Percentiles rank a stretch among this genome's conserved stretches.
phyloP scores from a whole-genome alignment of 345 rosid species.

The Lepidium africanum region DNA sequence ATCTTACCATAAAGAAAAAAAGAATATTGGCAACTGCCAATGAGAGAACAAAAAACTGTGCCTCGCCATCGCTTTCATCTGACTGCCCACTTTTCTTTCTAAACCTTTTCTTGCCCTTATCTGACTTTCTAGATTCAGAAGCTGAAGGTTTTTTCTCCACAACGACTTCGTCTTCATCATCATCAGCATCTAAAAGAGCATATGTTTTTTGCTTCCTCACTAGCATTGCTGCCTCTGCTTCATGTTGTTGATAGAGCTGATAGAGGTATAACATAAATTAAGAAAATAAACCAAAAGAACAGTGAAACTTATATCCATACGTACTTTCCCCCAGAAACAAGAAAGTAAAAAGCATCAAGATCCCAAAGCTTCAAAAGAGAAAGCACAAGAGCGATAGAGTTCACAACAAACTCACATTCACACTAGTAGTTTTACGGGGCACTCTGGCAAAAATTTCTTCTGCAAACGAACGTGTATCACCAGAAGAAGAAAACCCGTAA shows the following conservation, averaged over 20 bases:
- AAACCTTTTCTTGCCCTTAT: conserved; percentile 56
- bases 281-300: neutral
- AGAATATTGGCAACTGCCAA: conserved; percentile 12
- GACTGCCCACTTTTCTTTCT: conserved; percentile 70
- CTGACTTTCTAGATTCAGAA: conserved; percentile 41
- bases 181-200: conserved; percentile 70
- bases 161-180: conserved; percentile 29
- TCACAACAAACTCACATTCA: conserved; percentile 45
- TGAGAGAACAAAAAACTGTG: conserved; percentile 26
- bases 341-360: neutral
- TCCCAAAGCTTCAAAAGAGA: neutral
- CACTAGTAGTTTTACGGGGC: conserved; percentile 40
- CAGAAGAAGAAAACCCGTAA: conserved; percentile 44
- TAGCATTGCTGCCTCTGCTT: conserved; percentile 78
- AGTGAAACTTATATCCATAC: neutral
- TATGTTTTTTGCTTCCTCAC: conserved; percentile 68
- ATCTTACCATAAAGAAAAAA: conserved; percentile 19
- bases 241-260: conserved; percentile 75
- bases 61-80: conserved; percentile 77
- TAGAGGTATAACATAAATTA: neutral
- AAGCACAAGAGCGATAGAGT: neutral
- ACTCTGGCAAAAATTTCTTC: conserved; percentile 50
- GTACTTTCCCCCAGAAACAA: neutral
- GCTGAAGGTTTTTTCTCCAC: conserved; percentile 30
- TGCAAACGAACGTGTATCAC: conserved; percentile 45